Base-by-base conservation (phyloP, 2,329 filamentous ascomycete genomes). In the Aciculosporium take region DNA sequence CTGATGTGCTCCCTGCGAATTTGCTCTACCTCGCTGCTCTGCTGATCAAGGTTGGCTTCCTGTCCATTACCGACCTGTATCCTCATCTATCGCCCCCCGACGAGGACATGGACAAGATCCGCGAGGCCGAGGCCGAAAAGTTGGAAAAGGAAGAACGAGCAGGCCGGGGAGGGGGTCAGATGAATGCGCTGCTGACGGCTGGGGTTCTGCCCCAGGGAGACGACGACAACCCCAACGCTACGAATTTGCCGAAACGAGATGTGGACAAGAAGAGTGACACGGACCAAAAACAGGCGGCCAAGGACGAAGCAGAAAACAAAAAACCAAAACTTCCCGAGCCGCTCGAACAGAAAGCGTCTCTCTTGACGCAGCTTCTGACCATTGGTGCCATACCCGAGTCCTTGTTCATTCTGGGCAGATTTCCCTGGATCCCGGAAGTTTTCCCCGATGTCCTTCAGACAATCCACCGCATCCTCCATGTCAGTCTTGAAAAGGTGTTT, bases 41-140 rank as follows among this genome's bases (percentile, higher is more conserved):
- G 27, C 74, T 98, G 24, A 88, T 98, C 63, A 98, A 98, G 63
- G 84, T 95, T 49, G 93, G 91, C 1, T 98, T 98, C 59, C 85
- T 98, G 45, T 95, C 91, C 1, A 67, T 98, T 6, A 74, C 78
- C 40, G 91, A 98, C 55, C 67, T 98, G 1, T 96, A 94, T 57
- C 81, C 87, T 13, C 91, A 98, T 57, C 72, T 98, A 1, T 93
- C 87, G 67, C 86, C 91, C 7, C 65, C 73, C 1, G 91, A 96
- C 49, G 79, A 85, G 25, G 70, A 77, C 4, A 96, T 98, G 89
- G 74, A 82, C 30, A 68, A 66, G 6, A 67, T 94, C 39, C 79
- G 76, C 48, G 71, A 76, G 31, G 76, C 79, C 49, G 78, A 84
- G 46, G 65, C 79, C 57, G 79, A 82, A 52, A 84, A 87, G 55